A percentile compares a stretch with the other conserved stretches of the same genome.
Conservation (phyloP, 2,329 filamentous ascomycete species). For the Ophiosphaerella narmari region DNA sequence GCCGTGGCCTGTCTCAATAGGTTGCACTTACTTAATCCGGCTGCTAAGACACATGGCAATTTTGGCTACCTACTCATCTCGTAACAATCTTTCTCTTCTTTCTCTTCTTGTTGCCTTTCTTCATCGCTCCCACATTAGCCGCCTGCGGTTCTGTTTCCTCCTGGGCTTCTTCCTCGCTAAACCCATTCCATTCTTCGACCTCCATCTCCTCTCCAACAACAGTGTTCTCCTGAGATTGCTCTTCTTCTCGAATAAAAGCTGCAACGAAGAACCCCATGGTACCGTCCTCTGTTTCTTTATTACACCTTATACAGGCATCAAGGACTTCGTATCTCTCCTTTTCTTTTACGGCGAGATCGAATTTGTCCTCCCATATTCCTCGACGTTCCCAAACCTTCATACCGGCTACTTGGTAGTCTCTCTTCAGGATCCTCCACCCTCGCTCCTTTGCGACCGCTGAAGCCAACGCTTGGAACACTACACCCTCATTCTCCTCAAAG, state of each 20-base stretch:
- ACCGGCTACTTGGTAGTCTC: conserved; percentile 75
- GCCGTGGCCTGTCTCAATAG: background rate
- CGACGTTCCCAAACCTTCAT: conserved; percentile 75
- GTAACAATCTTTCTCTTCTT: conserved; percentile 23
- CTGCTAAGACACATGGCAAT: background rate
- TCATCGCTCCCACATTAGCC: background rate
- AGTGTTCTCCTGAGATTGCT: conserved; percentile 1
- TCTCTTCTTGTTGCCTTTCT: conserved; percentile 17
- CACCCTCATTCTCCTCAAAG: conserved; percentile 83
- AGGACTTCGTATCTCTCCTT: conserved; percentile 51
- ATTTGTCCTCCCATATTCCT: conserved; percentile 50
- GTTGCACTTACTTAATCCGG: background rate
- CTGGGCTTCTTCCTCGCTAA: conserved; percentile 41
- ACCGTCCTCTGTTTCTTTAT: conserved; percentile 78
- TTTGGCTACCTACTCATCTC: conserved; percentile 1
- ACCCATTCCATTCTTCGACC: conserved; percentile 52
- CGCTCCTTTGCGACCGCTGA: conserved; percentile 67
- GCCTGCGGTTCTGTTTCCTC: conserved; percentile 1
- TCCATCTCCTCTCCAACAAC: conserved; percentile 12
- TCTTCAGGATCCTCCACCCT: conserved; percentile 77
- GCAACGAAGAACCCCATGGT: conserved; percentile 96
- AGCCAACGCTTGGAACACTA: conserved; percentile 72
- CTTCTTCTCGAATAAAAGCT: conserved; percentile 71
- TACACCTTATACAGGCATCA: conserved; percentile 79
- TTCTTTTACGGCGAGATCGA: conserved; percentile 48